Evolutionary conservation across 1,139 yeast species (phyloP), one percentile per base, ranked within the genome.

Genomic region (Geotrichum candidum): DNA sequence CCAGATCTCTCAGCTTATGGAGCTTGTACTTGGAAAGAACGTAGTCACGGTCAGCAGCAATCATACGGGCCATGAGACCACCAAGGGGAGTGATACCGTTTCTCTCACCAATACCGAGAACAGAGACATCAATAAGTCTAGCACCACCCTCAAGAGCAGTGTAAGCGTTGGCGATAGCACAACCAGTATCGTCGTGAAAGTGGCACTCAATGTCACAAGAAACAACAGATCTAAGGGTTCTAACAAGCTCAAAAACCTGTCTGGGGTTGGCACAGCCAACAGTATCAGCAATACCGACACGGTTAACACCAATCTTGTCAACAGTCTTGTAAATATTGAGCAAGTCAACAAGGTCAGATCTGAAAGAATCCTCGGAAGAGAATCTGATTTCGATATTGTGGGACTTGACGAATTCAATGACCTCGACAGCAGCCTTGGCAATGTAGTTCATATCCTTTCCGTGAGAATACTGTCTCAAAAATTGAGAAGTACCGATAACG

Each of bases 211-310:
- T 92, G 76, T 94, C 98, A 81, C 99, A 94, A 51, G 91, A 87
- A 57, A 94, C 98, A 57, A 92, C 97, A 13, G 92, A 85, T 80
- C 87, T 89, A 76, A 94, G 85, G 53, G 98, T 94, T 76, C 95
- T 86, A 67, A 94, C 96, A 72, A 94, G 84, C 79, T 94, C 98
- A 76, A 92, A 94, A 64, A 94, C 99, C 79, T 94, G 98, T 81
- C 99, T 86, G 72, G 99, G 99, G 81, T 92, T 94, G 66, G 99
- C 99, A 76, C 98, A 90, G 59, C 99, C 99, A 65, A 94, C 98
- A 57, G 99, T 94, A 78, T 94, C 99, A 66, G 99, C 98, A 79
- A 94, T 94, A 82, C 99, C 99, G 61, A 94, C 97, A 79, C 99
- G 87, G 82, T 94, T 91, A 63, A 94, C 98, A 72, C 99, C 99